Evolutionary conservation across 108 stramenopile genomes (phyloP).

Genomic region (Nitzschia sp.): DNA sequence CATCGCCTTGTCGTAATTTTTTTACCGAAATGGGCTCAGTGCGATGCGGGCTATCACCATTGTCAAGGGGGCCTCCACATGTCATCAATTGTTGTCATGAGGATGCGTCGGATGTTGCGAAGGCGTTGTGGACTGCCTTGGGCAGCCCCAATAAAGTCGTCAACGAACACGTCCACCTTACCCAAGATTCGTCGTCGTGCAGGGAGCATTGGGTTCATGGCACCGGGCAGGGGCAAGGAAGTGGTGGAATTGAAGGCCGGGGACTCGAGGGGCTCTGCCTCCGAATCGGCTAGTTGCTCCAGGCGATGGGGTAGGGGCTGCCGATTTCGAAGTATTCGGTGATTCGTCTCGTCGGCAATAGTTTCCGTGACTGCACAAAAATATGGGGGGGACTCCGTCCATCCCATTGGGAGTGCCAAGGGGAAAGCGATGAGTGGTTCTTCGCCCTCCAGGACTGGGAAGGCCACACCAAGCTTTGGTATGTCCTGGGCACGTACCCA

Average conservation of each 20-base stretch:
- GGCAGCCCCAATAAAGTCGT: conserved; percentile 38
- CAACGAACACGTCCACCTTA: conserved; percentile 45
- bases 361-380: conserved; percentile 49
- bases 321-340: not conserved
- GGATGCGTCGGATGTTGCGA: conserved; percentile 4
- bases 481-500: no score
- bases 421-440: conserved; percentile 36
- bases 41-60: conserved; percentile 17
- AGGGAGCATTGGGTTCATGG: not conserved
- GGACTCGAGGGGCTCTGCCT: not conserved
- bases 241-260: not conserved
- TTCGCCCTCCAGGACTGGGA: conserved; percentile 15
- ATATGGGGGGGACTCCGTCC: conserved; percentile 41
- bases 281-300: not conserved
- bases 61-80: conserved; percentile 29
- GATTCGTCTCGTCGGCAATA: conserved; percentile 31
- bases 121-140: conserved; percentile 24
- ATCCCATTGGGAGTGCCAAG: conserved; percentile 40
- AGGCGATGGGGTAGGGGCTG: conserved; percentile 15
- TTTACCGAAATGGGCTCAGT: conserved; percentile 38
- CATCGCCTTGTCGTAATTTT: conserved; percentile 40
- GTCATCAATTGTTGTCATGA: conserved; percentile 30
- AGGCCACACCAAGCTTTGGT: conserved; percentile 31
- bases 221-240: not conserved
- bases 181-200: not conserved